Evolutionary conservation across 345 rosid genomes (phyloP).

Genomic region (Eucalyptus cloeziana): DNA sequence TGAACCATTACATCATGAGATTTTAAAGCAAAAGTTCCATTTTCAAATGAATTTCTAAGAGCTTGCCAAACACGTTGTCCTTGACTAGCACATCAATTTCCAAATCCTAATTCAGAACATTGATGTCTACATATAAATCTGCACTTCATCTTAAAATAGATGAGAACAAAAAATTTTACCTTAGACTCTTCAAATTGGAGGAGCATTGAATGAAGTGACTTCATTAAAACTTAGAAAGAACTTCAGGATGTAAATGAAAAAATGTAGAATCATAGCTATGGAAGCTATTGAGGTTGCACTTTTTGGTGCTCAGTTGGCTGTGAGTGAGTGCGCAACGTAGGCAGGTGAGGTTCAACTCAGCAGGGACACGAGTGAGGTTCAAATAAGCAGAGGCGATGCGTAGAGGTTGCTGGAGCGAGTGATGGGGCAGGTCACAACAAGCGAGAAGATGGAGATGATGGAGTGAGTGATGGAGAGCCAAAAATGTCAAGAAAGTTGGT

Average conservation of each 20-base stretch:
- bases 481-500: background rate
- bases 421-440: background rate
- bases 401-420: background rate
- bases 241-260: background rate
- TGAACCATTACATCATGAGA: background rate
- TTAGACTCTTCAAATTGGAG: background rate
- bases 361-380: background rate
- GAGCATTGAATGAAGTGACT: background rate
- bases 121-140: background rate
- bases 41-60: background rate
- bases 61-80: background rate
- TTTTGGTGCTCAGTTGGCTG: background rate
- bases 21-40: background rate
- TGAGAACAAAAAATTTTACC: background rate
- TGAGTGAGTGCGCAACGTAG: background rate
- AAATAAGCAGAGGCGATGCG: background rate
- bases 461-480: background rate
- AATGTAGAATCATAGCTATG: background rate
- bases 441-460: background rate
- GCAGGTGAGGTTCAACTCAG: background rate
- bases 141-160: background rate
- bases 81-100: background rate
- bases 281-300: background rate
- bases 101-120: background rate
- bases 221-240: background rate